Evolutionary conservation across 805 yeast species (phyloP).

Genomic region (Kodamaea fukazawae): DNA sequence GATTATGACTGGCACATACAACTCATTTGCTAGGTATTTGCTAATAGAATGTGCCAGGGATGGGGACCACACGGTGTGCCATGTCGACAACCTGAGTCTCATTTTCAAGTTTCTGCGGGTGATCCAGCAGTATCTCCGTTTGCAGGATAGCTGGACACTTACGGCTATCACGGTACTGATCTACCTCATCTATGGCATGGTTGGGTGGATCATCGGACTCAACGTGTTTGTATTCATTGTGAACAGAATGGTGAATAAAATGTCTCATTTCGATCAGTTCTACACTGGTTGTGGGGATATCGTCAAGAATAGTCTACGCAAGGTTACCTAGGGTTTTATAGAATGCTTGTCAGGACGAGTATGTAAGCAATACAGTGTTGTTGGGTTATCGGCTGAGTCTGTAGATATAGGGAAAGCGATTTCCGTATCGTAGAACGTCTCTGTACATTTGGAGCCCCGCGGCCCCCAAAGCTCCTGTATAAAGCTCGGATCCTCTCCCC

Average conservation of each 20-base stretch:
- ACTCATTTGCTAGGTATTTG: slow-evolving; percentile 7
- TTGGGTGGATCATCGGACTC: slow-evolving; percentile 9
- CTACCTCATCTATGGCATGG: slow-evolving; percentile 5
- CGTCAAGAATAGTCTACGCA: slow-evolving; percentile 2
- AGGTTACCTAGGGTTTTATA: background rate
- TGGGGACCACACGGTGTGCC: slow-evolving; percentile 1
- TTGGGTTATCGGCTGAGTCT: no score
- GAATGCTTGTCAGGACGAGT: no score
- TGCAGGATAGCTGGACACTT: slow-evolving; percentile 5
- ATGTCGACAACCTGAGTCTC: slow-evolving; percentile 1
- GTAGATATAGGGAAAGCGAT: no score
- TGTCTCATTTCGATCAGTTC: slow-evolving; percentile 1
- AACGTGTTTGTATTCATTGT: slow-evolving; percentile 9
- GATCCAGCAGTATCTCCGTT: slow-evolving; percentile 3
- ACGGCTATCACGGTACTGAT: slow-evolving; percentile 7
- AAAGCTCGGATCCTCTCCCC: no score
- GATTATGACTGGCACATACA: background rate
- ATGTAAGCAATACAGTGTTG: no score
- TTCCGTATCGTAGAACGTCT: no score
- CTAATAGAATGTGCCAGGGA: background rate
- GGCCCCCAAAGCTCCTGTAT: no score
- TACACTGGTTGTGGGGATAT: slow-evolving; percentile 5
- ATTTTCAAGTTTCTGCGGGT: slow-evolving; percentile 9
- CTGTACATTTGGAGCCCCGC: no score
- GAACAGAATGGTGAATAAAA: slow-evolving; percentile 4